Evolutionary conservation across 495 filamentous ascomycete species (phyloP), one percentile per base, ranked within the genome.

Genomic region (Pyrenula massariospora): DNA sequence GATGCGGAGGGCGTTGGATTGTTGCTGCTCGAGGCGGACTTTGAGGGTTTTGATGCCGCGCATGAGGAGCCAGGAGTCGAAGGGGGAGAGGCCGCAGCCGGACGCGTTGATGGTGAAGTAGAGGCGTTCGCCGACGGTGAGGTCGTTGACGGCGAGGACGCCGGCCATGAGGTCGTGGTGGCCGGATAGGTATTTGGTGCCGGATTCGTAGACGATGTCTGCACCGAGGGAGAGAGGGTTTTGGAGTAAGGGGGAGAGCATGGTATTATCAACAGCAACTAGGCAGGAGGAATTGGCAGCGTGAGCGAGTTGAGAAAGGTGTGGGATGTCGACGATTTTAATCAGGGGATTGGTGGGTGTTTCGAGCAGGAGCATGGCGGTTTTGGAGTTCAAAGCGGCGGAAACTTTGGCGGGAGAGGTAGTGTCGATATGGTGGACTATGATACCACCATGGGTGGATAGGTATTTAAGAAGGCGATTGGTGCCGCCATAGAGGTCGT

Each of bases 131-230:
- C 88, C 93, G 25, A 97, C 71, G 8, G 77, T 70, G 5, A 80
- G 66, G 65, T 92, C 85, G 64, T 95, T 95, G 67, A 91, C 82
- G 5, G 90, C 94, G 58, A 98, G 82, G 25, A 98, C 89, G 54
- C 93, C 93, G 3, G 93, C 94, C 93, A 98, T 97, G 69, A 98
- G 82, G 70, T 98, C 93, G 76, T 98, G 93, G 69, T 98, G 93
- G 15, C 93, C 93, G 0, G 91, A 96, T 22, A 98, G 81, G 66
- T 98, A 98, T 64, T 98, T 98, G 1, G 93, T 98, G 25, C 93
- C 93, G 54, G 86, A 91, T 77, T 98, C 93, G 71, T 97, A 98
- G 21, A 94, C 89, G 59, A 97, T 88, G 65, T 98, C 93, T 2
- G 93, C 91, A 36, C 94, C 93, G 21, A 97, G 77, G 48, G 96